These are phyloP conservation scores for Agastache rugosa DNA, from an alignment of 257 asterid species.

Conservation along the genomic window DNA sequence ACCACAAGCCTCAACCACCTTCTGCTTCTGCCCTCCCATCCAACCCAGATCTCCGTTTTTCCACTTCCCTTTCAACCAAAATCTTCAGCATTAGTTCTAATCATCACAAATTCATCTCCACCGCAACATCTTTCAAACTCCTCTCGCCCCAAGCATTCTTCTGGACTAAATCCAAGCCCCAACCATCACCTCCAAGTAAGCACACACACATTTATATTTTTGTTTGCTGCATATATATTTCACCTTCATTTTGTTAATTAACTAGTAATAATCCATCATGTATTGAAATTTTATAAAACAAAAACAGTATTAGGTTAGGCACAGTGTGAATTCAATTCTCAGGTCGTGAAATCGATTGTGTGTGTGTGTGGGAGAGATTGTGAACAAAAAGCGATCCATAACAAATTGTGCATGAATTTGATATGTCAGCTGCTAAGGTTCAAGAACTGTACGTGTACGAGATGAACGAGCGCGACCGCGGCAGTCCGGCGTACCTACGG, in stretches of 20 bases:
- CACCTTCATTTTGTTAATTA: not conserved
- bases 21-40: constrained; percentile 32
- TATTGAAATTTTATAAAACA: not conserved
- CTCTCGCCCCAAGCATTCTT: constrained; percentile 51
- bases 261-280: not conserved
- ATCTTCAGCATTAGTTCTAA: constrained; percentile 33
- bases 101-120: constrained; percentile 10
- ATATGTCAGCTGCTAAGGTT: constrained; percentile 51
- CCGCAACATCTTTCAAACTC: constrained; percentile 26
- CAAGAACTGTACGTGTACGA: constrained; percentile 66
- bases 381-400: no score
- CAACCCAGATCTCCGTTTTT: constrained; percentile 35
- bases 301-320: not conserved
- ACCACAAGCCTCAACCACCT: constrained; percentile 1
- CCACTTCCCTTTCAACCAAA: constrained; percentile 35
- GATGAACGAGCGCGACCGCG: constrained; percentile 66
- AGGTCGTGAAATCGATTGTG: not conserved
- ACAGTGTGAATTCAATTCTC: not conserved
- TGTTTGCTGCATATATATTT: not conserved
- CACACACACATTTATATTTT: not conserved
- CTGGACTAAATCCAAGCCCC: constrained; percentile 41
- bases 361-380: not conserved
- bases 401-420: no score
- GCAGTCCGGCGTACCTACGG: constrained; percentile 63
- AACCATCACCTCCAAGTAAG: constrained; percentile 46